Percentiles rank a stretch among this genome's conserved stretches.
Evolutionary conservation across 2,329 filamentous ascomycete species (phyloP).

Genomic region (Aciculosporium take): DNA sequence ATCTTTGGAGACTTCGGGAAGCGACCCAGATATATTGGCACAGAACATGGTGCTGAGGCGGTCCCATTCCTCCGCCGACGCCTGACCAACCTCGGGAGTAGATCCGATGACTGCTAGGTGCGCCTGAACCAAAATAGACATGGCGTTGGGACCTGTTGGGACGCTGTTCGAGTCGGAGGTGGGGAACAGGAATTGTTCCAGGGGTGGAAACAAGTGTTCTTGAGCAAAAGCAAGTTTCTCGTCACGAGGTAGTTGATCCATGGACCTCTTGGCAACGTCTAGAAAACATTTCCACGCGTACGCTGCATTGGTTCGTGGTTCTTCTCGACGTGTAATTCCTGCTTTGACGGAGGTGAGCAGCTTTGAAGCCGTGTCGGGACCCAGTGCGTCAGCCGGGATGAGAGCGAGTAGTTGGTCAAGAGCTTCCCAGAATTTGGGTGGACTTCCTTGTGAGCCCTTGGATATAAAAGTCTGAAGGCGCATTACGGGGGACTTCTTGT

Average conservation of each 20-base stretch:
- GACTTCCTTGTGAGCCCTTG: constrained; percentile 70
- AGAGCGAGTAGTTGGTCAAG: constrained; percentile 49
- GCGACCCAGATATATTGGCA: constrained; percentile 54
- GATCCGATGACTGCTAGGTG: constrained; percentile 30
- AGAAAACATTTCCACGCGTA: constrained; percentile 67
- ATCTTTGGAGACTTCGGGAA: constrained; percentile 70
- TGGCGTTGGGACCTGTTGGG: constrained; percentile 20
- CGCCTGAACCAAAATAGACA: constrained; percentile 30
- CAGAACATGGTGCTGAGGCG: constrained; percentile 47
- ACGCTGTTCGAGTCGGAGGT: constrained; percentile 22
- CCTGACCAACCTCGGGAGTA: constrained; percentile 27
- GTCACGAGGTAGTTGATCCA: constrained; percentile 28
- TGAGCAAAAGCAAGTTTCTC: constrained; percentile 32
- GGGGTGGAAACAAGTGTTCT: constrained; percentile 38
- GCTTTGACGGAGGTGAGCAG: constrained; percentile 54
- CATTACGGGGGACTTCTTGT: constrained; percentile 38
- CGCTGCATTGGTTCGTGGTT: constrained; percentile 52
- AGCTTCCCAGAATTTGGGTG: constrained; percentile 57
- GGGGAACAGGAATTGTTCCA: constrained; percentile 39
- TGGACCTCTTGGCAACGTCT: constrained; percentile 41
- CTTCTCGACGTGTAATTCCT: constrained; percentile 61
- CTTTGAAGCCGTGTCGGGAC: constrained; percentile 37
- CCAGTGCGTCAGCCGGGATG: constrained; percentile 33
- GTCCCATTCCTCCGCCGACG: constrained; percentile 46
- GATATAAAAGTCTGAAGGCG: constrained; percentile 60